Evolutionary conservation across 2,329 filamentous ascomycete genomes (phyloP).

Genomic region (Exserohilum rostratum): DNA sequence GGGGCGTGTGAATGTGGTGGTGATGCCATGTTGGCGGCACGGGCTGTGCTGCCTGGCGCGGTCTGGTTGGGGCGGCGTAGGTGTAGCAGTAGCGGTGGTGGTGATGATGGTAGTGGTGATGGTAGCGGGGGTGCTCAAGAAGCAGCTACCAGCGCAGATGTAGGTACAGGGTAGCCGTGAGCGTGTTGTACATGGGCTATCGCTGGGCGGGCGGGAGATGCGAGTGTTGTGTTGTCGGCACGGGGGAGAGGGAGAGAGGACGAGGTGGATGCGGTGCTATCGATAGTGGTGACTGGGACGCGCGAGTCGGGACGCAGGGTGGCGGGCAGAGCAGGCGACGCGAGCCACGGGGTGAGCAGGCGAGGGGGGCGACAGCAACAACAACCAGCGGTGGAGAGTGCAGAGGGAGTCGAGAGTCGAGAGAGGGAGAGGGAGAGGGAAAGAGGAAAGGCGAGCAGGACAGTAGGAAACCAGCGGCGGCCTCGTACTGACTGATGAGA

Average conservation of each 20-base stretch:
- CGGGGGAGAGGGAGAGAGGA: not conserved
- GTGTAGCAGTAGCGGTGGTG: constrained; percentile 4
- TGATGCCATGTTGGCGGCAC: constrained; percentile 46
- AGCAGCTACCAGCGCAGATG: constrained; percentile 47
- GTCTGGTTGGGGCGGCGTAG: constrained; percentile 13
- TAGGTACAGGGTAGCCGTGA: constrained; percentile 47
- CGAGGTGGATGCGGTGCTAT: constrained; percentile 1
- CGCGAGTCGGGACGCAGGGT: constrained; percentile 1
- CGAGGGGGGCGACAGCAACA: constrained; percentile 1
- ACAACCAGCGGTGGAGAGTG: constrained; percentile 4
- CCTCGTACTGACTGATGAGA: too few relatives aligned
- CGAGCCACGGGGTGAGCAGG: not conserved
- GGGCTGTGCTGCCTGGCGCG: constrained; percentile 36
- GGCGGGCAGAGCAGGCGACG: not conserved
- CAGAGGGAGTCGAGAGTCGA: too few relatives aligned
- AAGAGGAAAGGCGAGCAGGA: not conserved
- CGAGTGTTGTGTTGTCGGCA: constrained; percentile 1
- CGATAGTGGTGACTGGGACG: constrained; percentile 13
- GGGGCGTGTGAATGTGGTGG: constrained; percentile 39
- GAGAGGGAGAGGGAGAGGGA: not conserved
- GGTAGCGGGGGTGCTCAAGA: constrained; percentile 9
- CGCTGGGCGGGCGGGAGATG: constrained; percentile 12
- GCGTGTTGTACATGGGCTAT: constrained; percentile 47
- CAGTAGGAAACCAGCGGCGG: too few relatives aligned
- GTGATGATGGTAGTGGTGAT: constrained; percentile 9